Conservation (phyloP, 306 rosid species). For the Prunus salicina region DNA sequence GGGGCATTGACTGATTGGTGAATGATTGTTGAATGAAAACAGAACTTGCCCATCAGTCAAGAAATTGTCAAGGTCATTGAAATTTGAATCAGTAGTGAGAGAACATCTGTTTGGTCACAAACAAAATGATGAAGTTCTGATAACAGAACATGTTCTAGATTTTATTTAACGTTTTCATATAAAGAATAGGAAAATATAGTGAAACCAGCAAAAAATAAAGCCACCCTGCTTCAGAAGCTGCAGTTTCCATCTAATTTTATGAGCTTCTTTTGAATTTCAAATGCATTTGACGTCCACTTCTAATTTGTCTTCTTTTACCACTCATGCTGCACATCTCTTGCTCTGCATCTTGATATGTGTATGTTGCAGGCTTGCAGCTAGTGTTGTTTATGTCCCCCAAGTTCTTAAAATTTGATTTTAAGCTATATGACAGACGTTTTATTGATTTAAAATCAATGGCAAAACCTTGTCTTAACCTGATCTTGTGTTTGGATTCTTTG, state of each 20-base stretch:
- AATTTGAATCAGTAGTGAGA: not conserved
- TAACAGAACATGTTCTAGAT: not conserved
- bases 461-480: conserved; percentile 19
- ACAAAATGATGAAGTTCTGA: not conserved
- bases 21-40: conserved; percentile 1
- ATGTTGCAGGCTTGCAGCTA: conserved; percentile 14
- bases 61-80: not conserved
- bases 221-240: not conserved
- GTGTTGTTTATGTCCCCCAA: conserved; percentile 7
- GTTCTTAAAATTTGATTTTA: not conserved
- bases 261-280: conserved; percentile 33
- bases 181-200: not conserved
- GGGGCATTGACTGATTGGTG: not conserved
- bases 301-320: conserved; percentile 45
- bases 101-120: not conserved
- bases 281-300: conserved; percentile 28
- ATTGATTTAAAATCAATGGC: conserved; percentile 20
- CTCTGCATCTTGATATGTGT: conserved; percentile 15
- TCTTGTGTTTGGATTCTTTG: conserved; percentile 34
- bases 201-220: conserved; percentile 1
- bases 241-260: conserved; percentile 3
- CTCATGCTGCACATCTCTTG: conserved; percentile 18
- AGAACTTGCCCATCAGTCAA: conserved; percentile 1
- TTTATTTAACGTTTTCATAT: not conserved
- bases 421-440: conserved; percentile 13